These are phyloP conservation scores for Cryptococcus hybrid DNA, from an alignment of 1,284 basidiomycete species.

Conservation along the genomic window DNA sequence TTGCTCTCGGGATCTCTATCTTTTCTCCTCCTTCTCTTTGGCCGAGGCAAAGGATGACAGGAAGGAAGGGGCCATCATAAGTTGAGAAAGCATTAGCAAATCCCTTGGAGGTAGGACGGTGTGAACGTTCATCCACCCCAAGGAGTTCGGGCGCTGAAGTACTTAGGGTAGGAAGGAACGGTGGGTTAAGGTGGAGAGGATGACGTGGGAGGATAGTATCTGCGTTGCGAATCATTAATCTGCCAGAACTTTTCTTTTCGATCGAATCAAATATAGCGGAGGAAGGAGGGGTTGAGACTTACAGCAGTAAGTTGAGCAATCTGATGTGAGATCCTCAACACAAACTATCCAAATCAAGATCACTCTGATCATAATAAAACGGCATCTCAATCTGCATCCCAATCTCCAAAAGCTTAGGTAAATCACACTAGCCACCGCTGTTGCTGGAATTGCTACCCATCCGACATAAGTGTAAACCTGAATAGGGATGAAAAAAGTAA, in stretches of 20 bases:
- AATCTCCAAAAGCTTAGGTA: conserved; percentile 36
- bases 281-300: conserved; percentile 5
- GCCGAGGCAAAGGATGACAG: neutral
- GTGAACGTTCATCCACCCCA: conserved; percentile 18
- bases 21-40: conserved; percentile 7
- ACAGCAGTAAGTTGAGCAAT: conserved; percentile 36
- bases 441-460: conserved; percentile 34
- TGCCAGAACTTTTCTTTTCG: neutral
- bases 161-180: conserved; percentile 28
- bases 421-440: conserved; percentile 21
- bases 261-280: neutral
- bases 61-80: conserved; percentile 3
- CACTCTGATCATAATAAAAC: conserved; percentile 35
- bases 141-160: conserved; percentile 24
- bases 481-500: conserved; percentile 34
- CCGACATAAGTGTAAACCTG: conserved; percentile 25
- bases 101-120: conserved; percentile 15
- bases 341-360: conserved; percentile 36
- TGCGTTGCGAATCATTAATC: conserved; percentile 14
- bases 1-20: neutral
- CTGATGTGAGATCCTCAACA: conserved; percentile 28
- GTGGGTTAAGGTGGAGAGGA: conserved; percentile 35
- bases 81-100: conserved; percentile 14
- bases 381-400: conserved; percentile 36
- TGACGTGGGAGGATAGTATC: conserved; percentile 21